Evolutionary conservation across 225 moss, liverwort and hornwort species (phyloP).

Genomic region (Polytrichum commune): DNA sequence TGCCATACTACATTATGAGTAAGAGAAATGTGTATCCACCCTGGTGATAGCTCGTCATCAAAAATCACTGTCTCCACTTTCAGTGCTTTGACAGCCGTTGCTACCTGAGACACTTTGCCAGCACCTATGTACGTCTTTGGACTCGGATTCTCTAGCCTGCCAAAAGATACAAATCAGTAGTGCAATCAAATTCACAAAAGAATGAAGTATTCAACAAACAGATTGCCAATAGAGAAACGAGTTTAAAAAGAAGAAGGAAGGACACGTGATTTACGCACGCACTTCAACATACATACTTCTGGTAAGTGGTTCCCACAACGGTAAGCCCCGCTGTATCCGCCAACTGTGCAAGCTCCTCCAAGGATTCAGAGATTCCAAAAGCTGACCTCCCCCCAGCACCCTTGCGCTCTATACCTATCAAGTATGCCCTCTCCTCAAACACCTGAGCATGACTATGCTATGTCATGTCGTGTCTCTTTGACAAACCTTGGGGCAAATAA

Average conservation of each 20-base stretch:
- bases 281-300: conserved; percentile 51
- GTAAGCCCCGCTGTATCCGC: conserved; percentile 96
- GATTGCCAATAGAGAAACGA: background rate
- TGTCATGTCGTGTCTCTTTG: too few species aligned
- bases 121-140: conserved; percentile 93
- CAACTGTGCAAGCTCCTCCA: conserved; percentile 89
- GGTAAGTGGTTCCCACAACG: conserved; percentile 90
- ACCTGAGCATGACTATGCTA: conserved; percentile 31
- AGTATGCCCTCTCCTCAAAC: conserved; percentile 86
- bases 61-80: conserved; percentile 96
- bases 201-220: background rate
- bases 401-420: conserved; percentile 92
- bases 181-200: background rate
- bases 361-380: conserved; percentile 77
- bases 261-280: background rate
- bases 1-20: background rate
- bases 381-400: conserved; percentile 62
- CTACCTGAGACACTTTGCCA: conserved; percentile 90
- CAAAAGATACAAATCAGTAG: conserved; percentile 14
- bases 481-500: background rate
- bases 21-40: conserved; percentile 37
- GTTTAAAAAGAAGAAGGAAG: background rate
- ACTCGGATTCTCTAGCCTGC: conserved; percentile 87
- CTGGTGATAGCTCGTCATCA: conserved; percentile 96
- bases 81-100: conserved; percentile 80